Evolutionary conservation across 805 yeast genomes (phyloP).

Genomic region (Lipomyces chichibuensis): DNA sequence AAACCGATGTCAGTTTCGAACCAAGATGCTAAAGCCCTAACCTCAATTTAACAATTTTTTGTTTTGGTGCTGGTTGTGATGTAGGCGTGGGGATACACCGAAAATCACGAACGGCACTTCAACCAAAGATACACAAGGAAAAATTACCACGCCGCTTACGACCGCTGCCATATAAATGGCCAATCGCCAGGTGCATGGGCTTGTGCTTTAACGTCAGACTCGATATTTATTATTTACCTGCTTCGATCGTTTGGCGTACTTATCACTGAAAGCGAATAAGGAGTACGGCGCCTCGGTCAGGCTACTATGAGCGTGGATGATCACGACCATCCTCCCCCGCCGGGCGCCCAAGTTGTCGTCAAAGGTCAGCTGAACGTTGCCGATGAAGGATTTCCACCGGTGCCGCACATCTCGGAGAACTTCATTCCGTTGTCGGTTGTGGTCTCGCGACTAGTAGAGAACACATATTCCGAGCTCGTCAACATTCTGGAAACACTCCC

Average conservation of each 20-base stretch:
- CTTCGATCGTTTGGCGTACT: not conserved
- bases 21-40: not conserved
- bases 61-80: too few relatives aligned
- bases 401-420: constrained; percentile 76
- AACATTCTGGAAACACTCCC: constrained; percentile 65
- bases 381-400: constrained; percentile 43
- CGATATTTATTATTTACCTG: not conserved
- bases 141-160: not conserved
- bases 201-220: not conserved
- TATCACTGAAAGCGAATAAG: not conserved
- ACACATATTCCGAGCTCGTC: constrained; percentile 64
- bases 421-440: constrained; percentile 66
- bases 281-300: constrained; percentile 25
- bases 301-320: constrained; percentile 13
- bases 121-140: not conserved
- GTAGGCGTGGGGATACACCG: not conserved
- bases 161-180: not conserved
- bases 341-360: constrained; percentile 2
- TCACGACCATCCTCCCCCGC: constrained; percentile 3
- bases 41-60: not conserved
- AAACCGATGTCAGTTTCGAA: not conserved
- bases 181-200: not conserved
- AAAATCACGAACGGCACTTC: not conserved
- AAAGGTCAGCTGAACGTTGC: constrained; percentile 5
- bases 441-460: constrained; percentile 60